These are phyloP conservation scores for Inosperma sp. DNA, from an alignment of 768 basidiomycete genomes.

Conservation along the genomic window DNA sequence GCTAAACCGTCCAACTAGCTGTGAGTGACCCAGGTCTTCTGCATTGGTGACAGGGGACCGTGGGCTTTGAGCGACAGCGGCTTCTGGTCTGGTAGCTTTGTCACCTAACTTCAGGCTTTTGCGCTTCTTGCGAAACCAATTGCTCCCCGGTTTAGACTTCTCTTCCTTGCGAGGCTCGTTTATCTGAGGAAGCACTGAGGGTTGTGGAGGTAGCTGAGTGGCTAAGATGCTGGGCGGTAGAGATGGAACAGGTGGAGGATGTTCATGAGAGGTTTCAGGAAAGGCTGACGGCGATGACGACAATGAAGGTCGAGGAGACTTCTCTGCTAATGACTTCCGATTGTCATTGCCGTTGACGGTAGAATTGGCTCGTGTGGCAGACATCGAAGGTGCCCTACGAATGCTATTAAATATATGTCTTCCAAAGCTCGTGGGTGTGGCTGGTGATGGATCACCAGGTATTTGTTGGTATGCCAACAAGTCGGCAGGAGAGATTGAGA, in stretches of 20 bases:
- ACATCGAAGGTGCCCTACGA: constrained; percentile 32
- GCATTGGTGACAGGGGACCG: constrained; percentile 21
- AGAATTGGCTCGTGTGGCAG: constrained; percentile 17
- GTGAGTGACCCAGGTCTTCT: constrained; percentile 14
- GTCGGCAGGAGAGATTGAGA: constrained; percentile 11
- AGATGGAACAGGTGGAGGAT: constrained; percentile 15
- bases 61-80: constrained; percentile 13
- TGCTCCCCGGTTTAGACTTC: constrained; percentile 36
- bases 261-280: constrained; percentile 13
- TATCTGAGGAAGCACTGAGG: constrained; percentile 23
- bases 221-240: constrained; percentile 5
- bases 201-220: constrained; percentile 22
- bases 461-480: constrained; percentile 7
- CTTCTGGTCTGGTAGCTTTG: constrained; percentile 20
- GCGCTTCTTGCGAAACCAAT: constrained; percentile 48
- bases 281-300: constrained; percentile 26
- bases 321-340: constrained; percentile 26
- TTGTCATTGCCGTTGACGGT: constrained; percentile 21
- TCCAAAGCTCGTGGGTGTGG: constrained; percentile 22
- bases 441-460: constrained; percentile 14
- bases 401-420: constrained; percentile 29
- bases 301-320: constrained; percentile 27
- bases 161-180: constrained; percentile 37
- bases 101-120: constrained; percentile 43
- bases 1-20: constrained; percentile 23